These are phyloP conservation scores for Cladophialophora carrionii DNA, from an alignment of 2,329 filamentous ascomycete species.

Conservation along the genomic window DNA sequence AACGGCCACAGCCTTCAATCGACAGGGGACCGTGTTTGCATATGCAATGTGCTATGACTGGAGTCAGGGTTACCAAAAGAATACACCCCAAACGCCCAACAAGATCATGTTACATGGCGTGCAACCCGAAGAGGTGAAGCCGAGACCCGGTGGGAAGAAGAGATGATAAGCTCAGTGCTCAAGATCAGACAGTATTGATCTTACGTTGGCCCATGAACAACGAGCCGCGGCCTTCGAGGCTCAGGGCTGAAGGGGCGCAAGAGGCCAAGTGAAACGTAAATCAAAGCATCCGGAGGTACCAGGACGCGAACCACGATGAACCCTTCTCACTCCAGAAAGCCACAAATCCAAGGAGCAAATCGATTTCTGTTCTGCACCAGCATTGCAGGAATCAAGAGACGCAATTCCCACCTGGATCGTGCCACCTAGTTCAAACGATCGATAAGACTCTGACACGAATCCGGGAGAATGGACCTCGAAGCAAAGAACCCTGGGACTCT, in stretches of 20 bases:
- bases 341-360: neutral
- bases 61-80: constrained; percentile 91
- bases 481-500: neutral
- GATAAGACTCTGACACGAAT: neutral
- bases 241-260: neutral
- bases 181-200: neutral
- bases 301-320: neutral
- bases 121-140: constrained; percentile 65
- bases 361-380: neutral
- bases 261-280: neutral
- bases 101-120: constrained; percentile 87
- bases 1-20: constrained; percentile 87
- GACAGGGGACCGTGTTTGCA: constrained; percentile 78
- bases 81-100: constrained; percentile 69
- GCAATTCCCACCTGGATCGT: neutral
- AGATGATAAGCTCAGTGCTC: constrained; percentile 29
- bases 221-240: neutral
- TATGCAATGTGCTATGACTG: constrained; percentile 96
- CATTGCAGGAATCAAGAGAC: neutral
- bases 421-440: neutral
- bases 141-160: constrained; percentile 52
- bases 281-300: neutral
- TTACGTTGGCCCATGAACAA: neutral
- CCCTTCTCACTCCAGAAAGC: neutral
- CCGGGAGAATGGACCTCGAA: neutral